Percentiles rank a stretch among this genome's conserved stretches.
phyloP scores from a whole-genome alignment of 306 rosid genomes.

The Vicia villosa region DNA sequence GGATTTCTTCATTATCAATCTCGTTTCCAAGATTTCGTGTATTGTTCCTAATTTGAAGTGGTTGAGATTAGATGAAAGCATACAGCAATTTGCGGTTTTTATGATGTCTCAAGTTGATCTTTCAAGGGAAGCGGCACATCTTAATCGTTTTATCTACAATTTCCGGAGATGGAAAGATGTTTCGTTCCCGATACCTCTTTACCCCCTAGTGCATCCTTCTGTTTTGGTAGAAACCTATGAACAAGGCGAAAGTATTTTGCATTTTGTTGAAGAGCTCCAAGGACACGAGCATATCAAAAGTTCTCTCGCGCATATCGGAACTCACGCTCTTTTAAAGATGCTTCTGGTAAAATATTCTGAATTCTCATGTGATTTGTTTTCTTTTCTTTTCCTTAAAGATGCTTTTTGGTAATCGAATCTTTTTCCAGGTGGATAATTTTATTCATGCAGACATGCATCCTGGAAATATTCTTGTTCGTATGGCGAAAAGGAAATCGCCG shows the following conservation, averaged over 20 bases:
- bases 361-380: constrained; percentile 12
- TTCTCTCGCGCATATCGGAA: constrained; percentile 79
- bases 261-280: constrained; percentile 65
- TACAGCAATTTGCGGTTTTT: constrained; percentile 69
- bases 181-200: constrained; percentile 77
- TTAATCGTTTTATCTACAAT: constrained; percentile 73
- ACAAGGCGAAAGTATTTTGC: constrained; percentile 69
- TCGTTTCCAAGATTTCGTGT: constrained; percentile 52
- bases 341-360: constrained; percentile 60
- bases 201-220: constrained; percentile 83
- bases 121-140: constrained; percentile 83
- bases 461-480: constrained; percentile 84
- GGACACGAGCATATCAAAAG: constrained; percentile 64
- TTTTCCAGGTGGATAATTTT: constrained; percentile 78
- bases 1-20: constrained; percentile 65
- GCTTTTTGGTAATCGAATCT: not conserved
- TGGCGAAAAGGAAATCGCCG: constrained; percentile 40
- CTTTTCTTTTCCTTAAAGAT: not conserved
- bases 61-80: constrained; percentile 76
- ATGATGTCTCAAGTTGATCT: constrained; percentile 87
- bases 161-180: constrained; percentile 71
- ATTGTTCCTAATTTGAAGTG: constrained; percentile 63
- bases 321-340: constrained; percentile 76
- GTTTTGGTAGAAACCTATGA: constrained; percentile 82
- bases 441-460: constrained; percentile 93